Conservation (phyloP, 2,329 filamentous ascomycete species). For the Pleurostoma richardsiae region DNA sequence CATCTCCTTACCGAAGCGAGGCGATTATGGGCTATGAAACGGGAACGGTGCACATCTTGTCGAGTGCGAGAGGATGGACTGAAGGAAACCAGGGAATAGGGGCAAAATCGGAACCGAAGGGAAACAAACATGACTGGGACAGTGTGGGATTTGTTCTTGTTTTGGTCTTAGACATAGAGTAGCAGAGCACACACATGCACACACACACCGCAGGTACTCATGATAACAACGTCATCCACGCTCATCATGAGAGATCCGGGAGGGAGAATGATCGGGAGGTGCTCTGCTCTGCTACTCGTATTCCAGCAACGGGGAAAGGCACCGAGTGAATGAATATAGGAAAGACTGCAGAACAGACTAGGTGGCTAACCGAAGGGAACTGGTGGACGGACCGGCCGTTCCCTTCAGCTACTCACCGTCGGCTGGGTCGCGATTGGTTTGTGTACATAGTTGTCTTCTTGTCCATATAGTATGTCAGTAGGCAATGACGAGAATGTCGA, state of each 20-base stretch:
- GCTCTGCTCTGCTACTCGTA: not conserved
- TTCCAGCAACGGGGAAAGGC: conserved; percentile 7
- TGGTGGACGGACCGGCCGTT: not conserved
- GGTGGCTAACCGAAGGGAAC: not conserved
- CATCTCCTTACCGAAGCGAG: too few species aligned
- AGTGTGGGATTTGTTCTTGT: not conserved
- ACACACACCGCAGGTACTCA: not conserved
- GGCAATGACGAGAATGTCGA: too few species aligned
- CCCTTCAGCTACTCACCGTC: too few species aligned
- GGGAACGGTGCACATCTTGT: too few species aligned
- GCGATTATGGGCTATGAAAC: too few species aligned
- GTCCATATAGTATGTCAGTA: too few species aligned
- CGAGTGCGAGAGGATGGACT: not conserved
- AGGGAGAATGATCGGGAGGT: not conserved
- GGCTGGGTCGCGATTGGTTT: too few species aligned
- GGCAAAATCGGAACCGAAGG: not conserved
- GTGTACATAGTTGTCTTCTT: too few species aligned
- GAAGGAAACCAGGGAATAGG: too few species aligned
- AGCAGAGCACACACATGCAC: not conserved
- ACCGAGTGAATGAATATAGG: not conserved
- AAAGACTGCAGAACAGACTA: not conserved
- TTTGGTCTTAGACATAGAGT: not conserved
- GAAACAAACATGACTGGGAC: not conserved
- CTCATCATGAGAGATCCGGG: not conserved
- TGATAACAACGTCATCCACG: not conserved